Conservation (phyloP, 768 basidiomycete species). For the Rossbeevera mucosa region DNA sequence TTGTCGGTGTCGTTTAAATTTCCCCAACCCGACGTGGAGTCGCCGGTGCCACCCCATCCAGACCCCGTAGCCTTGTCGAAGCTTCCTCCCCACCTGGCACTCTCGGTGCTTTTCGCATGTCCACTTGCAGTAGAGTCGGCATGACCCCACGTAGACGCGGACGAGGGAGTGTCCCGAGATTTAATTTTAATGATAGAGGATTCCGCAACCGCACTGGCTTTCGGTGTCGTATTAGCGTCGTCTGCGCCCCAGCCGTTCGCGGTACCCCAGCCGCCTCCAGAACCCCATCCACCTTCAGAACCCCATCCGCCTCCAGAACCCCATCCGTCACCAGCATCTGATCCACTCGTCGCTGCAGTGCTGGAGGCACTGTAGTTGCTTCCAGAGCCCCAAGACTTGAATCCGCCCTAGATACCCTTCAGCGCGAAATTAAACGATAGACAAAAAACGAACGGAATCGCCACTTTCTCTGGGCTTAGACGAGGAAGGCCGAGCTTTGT, state of each 20-base stretch:
- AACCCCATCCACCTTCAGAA: conserved; percentile 8
- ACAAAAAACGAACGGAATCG: conserved; percentile 13
- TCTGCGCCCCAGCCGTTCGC: conserved; percentile 9
- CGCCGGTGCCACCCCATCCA: conserved; percentile 2
- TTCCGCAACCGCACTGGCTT: conserved; percentile 1
- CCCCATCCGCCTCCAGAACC: conserved; percentile 11
- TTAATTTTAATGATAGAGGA: background rate
- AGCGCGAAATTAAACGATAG: background rate
- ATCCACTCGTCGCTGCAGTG: background rate
- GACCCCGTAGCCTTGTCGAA: background rate
- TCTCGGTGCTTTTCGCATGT: background rate
- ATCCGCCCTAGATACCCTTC: conserved; percentile 4
- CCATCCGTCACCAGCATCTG: conserved; percentile 9
- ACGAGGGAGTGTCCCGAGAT: background rate
- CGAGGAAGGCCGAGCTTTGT: conserved; percentile 11
- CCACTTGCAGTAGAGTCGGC: background rate
- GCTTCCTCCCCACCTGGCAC: conserved; percentile 6
- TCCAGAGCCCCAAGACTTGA: conserved; percentile 6
- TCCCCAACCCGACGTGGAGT: conserved; percentile 7
- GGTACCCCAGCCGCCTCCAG: conserved; percentile 7
- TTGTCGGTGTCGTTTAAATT: background rate
- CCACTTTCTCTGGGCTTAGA: conserved; percentile 13
- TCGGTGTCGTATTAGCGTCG: conserved; percentile 2
- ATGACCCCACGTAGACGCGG: background rate
- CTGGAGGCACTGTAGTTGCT: background rate